Percentiles rank a stretch among this genome's conserved stretches.
These are phyloP conservation scores for Podila horticola DNA, from an alignment of 192 early-diverging fungal genomes.

Conservation along the genomic window DNA sequence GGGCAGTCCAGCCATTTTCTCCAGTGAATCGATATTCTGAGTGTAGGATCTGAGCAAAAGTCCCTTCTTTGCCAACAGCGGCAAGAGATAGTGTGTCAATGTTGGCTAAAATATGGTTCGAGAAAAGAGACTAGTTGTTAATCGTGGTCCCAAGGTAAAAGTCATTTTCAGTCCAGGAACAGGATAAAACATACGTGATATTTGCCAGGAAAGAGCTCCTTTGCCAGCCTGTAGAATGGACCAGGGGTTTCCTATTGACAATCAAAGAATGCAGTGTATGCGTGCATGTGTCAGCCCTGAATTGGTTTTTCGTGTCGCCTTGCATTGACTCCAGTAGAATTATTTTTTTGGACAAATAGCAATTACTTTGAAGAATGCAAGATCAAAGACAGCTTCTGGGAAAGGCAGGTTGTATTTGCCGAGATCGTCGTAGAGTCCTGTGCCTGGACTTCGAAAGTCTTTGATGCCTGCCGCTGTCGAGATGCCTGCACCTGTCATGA, in stretches of 20 bases:
- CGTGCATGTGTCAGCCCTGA: background rate
- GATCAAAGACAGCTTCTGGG: conserved; percentile 95
- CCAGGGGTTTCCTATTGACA: conserved; percentile 70
- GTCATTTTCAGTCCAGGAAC: background rate
- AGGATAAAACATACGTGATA: conserved; percentile 50
- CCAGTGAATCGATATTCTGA: conserved; percentile 98
- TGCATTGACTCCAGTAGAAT: background rate
- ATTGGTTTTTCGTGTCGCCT: background rate
- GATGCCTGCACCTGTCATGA: conserved; percentile 93
- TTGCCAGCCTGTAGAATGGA: conserved; percentile 89
- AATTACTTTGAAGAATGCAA: conserved; percentile 81
- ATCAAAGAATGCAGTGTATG: background rate
- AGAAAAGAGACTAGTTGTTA: too few species aligned
- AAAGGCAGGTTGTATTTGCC: conserved; percentile 91
- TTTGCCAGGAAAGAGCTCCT: conserved; percentile 89
- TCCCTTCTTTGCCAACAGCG: conserved; percentile 74
- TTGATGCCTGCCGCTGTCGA: conserved; percentile 89
- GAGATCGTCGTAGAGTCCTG: conserved; percentile 95
- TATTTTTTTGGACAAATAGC: background rate
- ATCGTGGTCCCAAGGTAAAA: background rate
- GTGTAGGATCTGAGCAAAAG: conserved; percentile 88
- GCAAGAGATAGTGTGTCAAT: conserved; percentile 87
- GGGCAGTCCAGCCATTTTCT: conserved; percentile 82
- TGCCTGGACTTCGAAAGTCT: conserved; percentile 92
- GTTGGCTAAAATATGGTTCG: conserved; percentile 68